Evolutionary conservation across 768 basidiomycete species (phyloP).

Genomic region (Boletales sp.): DNA sequence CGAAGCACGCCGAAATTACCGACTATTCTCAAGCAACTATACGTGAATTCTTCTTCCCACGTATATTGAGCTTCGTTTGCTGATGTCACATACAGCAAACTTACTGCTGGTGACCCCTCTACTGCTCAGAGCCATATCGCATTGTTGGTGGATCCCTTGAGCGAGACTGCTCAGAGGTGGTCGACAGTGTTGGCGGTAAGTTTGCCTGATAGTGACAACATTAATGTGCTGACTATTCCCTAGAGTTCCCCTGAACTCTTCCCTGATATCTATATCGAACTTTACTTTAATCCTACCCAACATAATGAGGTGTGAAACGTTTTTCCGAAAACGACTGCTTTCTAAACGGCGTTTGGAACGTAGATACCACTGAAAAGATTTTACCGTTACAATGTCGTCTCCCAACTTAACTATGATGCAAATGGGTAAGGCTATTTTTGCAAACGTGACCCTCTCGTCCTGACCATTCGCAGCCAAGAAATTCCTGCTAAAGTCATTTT

Average conservation of each 20-base stretch:
- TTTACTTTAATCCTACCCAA: slow-evolving; percentile 74
- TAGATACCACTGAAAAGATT: slow-evolving; percentile 91
- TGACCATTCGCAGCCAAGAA: slow-evolving; percentile 47
- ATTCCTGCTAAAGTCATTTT: slow-evolving; percentile 59
- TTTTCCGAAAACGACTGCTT: neutral
- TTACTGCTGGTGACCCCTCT: slow-evolving; percentile 63
- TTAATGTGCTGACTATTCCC: neutral
- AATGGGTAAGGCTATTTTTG: slow-evolving; percentile 48
- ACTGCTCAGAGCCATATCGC: slow-evolving; percentile 69
- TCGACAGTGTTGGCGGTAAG: slow-evolving; percentile 71
- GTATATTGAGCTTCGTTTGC: neutral
- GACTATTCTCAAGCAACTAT: slow-evolving; percentile 53
- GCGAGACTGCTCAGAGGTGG: slow-evolving; percentile 84
- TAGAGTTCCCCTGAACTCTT: slow-evolving; percentile 38
- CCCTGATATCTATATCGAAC: slow-evolving; percentile 62
- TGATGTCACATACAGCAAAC: slow-evolving; percentile 44
- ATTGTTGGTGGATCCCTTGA: slow-evolving; percentile 80
- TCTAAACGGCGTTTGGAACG: neutral
- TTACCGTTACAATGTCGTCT: slow-evolving; percentile 74
- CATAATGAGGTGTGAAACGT: slow-evolving; percentile 58
- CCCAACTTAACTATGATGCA: slow-evolving; percentile 58
- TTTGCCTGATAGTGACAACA: neutral
- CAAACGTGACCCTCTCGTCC: neutral
- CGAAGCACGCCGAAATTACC: slow-evolving; percentile 62
- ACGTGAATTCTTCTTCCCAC: slow-evolving; percentile 49